Percentiles rank a stretch among this genome's conserved stretches.
Evolutionary conservation across 352 stramenopile species (phyloP).

Genomic region (Thalassiosira livingstoniorum): DNA sequence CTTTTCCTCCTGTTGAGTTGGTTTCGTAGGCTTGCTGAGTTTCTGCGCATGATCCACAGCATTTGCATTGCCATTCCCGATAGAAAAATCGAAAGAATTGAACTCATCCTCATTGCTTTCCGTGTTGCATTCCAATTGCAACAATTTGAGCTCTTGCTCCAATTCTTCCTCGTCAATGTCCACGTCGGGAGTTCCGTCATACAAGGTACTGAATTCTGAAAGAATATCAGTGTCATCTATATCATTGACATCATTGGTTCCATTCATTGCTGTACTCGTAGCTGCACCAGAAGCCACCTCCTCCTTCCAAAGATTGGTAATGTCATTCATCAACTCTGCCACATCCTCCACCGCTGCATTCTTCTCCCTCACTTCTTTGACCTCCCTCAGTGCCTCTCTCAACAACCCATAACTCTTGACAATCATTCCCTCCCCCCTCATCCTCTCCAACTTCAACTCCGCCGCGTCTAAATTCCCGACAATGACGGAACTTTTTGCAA

Average conservation of each 20-base stretch:
- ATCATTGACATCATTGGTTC: too few species aligned
- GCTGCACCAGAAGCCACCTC: too few species aligned
- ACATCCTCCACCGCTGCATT: slow-evolving; percentile 19
- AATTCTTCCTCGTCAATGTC: slow-evolving; percentile 43
- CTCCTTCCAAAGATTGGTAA: slow-evolving; percentile 7
- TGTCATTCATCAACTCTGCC: slow-evolving; percentile 43
- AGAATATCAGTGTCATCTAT: too few species aligned
- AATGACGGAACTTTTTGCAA: slow-evolving; percentile 33
- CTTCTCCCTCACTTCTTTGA: slow-evolving; percentile 22
- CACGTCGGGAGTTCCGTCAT: neutral
- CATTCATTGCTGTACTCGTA: too few species aligned
- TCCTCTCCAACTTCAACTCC: slow-evolving; percentile 39
- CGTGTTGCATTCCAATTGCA: slow-evolving; percentile 39
- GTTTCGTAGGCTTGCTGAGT: too few species aligned
- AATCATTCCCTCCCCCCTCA: slow-evolving; percentile 25
- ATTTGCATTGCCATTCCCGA: too few species aligned
- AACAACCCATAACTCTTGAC: slow-evolving; percentile 28
- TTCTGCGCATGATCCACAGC: too few species aligned
- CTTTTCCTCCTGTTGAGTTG: too few species aligned
- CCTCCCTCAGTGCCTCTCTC: slow-evolving; percentile 30
- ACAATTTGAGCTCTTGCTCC: slow-evolving; percentile 39
- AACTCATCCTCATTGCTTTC: too few species aligned
- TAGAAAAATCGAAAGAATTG: too few species aligned
- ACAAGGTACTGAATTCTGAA: too few species aligned
- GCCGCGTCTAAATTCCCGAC: slow-evolving; percentile 40